These are phyloP conservation scores for Scutellaria minor DNA, from an alignment of 257 asterid species.

Conservation along the genomic window DNA sequence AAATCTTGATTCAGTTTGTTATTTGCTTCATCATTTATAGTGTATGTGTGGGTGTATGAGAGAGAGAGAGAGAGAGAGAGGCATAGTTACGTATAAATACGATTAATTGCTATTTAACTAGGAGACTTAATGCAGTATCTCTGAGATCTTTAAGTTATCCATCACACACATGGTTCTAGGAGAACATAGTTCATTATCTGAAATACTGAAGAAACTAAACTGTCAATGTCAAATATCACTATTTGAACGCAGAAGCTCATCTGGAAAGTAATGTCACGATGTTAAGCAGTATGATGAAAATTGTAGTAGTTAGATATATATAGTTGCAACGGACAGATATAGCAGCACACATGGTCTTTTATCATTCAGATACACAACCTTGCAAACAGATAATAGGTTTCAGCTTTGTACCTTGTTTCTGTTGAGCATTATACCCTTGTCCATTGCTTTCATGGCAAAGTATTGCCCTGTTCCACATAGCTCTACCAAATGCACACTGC, in stretches of 20 bases:
- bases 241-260: not conserved
- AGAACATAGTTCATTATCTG: not conserved
- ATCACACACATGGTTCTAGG: constrained; percentile 1
- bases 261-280: not conserved
- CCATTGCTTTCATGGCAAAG: constrained; percentile 99
- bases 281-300: not conserved
- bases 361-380: constrained; percentile 12
- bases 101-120: too few species aligned
- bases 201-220: not conserved
- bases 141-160: not conserved
- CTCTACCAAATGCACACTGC: constrained; percentile 96
- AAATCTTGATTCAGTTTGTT: not conserved
- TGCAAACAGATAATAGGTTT: constrained; percentile 5
- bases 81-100: too few species aligned
- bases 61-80: too few species aligned
- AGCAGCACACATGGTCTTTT: constrained; percentile 18
- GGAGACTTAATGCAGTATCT: too few species aligned
- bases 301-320: not conserved
- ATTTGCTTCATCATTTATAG: not conserved
- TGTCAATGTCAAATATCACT: not conserved
- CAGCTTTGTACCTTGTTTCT: constrained; percentile 78
- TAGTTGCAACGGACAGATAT: not conserved
- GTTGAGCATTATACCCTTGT: constrained; percentile 86
- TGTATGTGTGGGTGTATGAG: too few species aligned
- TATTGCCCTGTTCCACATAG: constrained; percentile 75